Base-by-base conservation (phyloP, 768 basidiomycete species). In the Daedaleopsis nitida region DNA sequence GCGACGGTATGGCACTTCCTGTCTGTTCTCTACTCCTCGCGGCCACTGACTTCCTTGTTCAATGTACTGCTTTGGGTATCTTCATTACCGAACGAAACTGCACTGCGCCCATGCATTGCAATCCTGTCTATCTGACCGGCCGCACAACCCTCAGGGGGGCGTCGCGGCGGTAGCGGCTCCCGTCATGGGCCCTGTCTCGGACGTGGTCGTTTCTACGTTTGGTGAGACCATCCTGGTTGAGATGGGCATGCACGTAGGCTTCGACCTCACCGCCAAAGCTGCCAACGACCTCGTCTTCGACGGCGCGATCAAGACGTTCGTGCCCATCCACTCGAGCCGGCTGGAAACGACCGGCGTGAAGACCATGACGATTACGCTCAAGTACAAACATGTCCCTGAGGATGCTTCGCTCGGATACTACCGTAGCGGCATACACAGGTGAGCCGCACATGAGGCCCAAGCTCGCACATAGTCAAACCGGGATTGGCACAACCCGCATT, bases 391-490 rank as follows among this genome's bases (percentile, higher is more conserved):
- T 59, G 81, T 81, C 6, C 74, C 81, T 67, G 77, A 81, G 54
- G 86, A 87, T 70, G 86, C 85, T 2, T 77, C 81, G 9, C 72
- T 87, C 9, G 85, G 84, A 0, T 87, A 85, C 72, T 87, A 82
- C 67, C 77, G 87, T 37, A 83, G 84, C 60, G 84, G 86, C 24
- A 60, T 83, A 32, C 85, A 87, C 69, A 73, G 74, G 84, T 85
- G 63, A 66, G 81, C 39, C 24, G 23, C n/a, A 52, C 24, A 32
- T 50, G 55, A 52, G 42, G 13, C 27, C 50, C 17, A 52, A n/a
- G 50, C 35, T 52, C 38, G 21, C 35, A n/a, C n/a, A n/a, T n/a
- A n/a, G 51, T 32, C 51, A 34, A 32, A 14, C 16, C 32, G 5
- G 16, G 32, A 17, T 21, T 35, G 17, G 32, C 34, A 37, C 13